These are phyloP conservation scores for Euphorbia schlechtendalii DNA, from an alignment of 441 rosid species.

Conservation along the genomic window DNA sequence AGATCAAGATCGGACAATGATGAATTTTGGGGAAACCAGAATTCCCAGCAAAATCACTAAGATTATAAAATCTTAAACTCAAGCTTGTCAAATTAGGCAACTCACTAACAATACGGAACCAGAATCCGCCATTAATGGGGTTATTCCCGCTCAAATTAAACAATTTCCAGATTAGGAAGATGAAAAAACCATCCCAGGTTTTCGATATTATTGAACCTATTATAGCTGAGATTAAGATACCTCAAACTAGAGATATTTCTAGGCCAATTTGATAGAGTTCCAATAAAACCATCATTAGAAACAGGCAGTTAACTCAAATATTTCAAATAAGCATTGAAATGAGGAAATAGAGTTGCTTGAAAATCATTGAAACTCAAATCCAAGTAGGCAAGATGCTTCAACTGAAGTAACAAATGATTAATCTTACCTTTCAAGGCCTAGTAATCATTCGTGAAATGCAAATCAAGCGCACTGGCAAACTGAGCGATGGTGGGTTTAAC, in stretches of 20 bases:
- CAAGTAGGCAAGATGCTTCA: constrained; percentile 12
- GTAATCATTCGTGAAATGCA: not conserved
- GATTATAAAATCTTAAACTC: not conserved
- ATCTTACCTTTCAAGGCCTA: constrained; percentile 12
- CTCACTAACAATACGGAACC: constrained; percentile 8
- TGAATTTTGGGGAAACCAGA: not conserved
- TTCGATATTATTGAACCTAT: not conserved
- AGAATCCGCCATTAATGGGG: not conserved
- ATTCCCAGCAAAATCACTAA: not conserved
- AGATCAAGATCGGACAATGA: constrained; percentile 6
- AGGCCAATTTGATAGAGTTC: constrained; percentile 11
- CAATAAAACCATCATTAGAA: constrained; percentile 10
- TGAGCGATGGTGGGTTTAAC: no score
- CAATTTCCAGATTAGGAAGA: constrained; percentile 7
- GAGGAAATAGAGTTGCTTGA: not conserved
- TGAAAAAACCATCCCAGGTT: constrained; percentile 7
- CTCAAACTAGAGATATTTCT: constrained; percentile 19
- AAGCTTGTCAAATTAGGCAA: constrained; percentile 7
- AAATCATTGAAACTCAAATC: constrained; percentile 20
- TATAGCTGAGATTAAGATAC: no score
- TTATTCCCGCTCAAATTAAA: not conserved
- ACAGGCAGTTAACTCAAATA: constrained; percentile 14
- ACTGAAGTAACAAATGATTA: constrained; percentile 13
- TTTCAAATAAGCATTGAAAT: constrained; percentile 8
- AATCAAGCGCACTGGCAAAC: constrained; percentile 12